These are phyloP conservation scores for Paraurostyla sp. DNA, from an alignment of 73 alveolate species.

Conservation along the genomic window DNA sequence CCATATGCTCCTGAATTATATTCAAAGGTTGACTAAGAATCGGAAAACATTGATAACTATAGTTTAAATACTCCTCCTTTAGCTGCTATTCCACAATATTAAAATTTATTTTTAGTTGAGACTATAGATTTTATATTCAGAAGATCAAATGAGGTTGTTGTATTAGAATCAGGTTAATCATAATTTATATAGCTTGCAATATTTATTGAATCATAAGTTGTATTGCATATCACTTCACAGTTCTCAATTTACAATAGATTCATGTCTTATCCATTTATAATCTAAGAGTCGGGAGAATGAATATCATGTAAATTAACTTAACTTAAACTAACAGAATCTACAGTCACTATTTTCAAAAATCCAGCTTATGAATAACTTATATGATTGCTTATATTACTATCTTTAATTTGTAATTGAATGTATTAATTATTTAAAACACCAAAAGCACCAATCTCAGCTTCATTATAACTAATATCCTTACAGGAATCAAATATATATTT, in stretches of 20 bases:
- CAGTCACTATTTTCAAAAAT: too few relatives aligned
- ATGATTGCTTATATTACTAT: too few relatives aligned
- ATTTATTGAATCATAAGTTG: neutral
- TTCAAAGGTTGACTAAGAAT: neutral
- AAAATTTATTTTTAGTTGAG: neutral
- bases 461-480: neutral
- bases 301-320: too few relatives aligned
- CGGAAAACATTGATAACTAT: neutral
- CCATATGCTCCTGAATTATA: neutral
- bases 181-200: neutral
- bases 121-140: neutral
- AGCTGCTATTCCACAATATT: neutral
- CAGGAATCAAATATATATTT: neutral
- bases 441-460: too few relatives aligned
- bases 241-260: neutral
- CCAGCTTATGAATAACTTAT: too few relatives aligned
- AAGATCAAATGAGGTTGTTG: neutral
- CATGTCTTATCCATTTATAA: neutral
- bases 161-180: neutral
- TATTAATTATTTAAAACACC: too few relatives aligned
- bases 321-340: too few relatives aligned
- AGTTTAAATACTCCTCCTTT: slow-evolving; percentile 22
- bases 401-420: too few relatives aligned
- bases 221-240: neutral
- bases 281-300: neutral